Conservation (phyloP, 1,139 yeast genomes). For the Scheffersomyces titani region DNA sequence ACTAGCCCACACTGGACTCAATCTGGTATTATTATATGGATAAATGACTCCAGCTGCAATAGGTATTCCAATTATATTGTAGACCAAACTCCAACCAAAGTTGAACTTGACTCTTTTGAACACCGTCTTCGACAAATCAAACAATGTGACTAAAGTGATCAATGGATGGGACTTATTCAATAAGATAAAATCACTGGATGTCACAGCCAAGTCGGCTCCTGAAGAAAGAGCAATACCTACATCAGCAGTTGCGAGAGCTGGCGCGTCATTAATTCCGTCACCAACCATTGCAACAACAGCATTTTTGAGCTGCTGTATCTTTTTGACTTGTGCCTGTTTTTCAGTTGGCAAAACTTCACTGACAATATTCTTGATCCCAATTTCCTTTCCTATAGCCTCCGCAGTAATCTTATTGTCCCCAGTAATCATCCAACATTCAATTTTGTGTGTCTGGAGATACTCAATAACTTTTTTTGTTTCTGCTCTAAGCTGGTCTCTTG, state of each 20-base stretch:
- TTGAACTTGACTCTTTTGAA: constrained; percentile 57
- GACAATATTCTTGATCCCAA: constrained; percentile 65
- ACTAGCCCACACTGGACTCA: constrained; percentile 67
- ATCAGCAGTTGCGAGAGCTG: constrained; percentile 60
- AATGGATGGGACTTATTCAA: constrained; percentile 49
- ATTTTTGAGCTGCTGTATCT: constrained; percentile 44
- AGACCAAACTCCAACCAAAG: constrained; percentile 56
- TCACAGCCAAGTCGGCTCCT: constrained; percentile 61
- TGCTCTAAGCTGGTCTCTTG: constrained; percentile 64
- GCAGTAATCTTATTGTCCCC: constrained; percentile 76
- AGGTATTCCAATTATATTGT: constrained; percentile 57
- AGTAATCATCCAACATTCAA: constrained; percentile 70
- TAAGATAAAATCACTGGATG: constrained; percentile 58
- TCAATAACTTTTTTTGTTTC: constrained; percentile 59
- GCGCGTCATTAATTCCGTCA: constrained; percentile 67
- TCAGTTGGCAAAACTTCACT: constrained; percentile 77
- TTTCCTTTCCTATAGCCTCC: constrained; percentile 61
- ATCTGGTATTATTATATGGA: constrained; percentile 52
- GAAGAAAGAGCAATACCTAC: constrained; percentile 61
- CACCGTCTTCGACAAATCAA: constrained; percentile 43
- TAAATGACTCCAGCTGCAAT: constrained; percentile 66
- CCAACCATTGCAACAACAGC: constrained; percentile 61
- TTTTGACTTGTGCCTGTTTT: constrained; percentile 59
- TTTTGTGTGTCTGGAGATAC: constrained; percentile 40
- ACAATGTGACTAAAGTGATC: constrained; percentile 47